These are phyloP conservation scores for Aspergillus thermomutatus DNA, from an alignment of 2,329 filamentous ascomycete genomes.

Conservation along the genomic window DNA sequence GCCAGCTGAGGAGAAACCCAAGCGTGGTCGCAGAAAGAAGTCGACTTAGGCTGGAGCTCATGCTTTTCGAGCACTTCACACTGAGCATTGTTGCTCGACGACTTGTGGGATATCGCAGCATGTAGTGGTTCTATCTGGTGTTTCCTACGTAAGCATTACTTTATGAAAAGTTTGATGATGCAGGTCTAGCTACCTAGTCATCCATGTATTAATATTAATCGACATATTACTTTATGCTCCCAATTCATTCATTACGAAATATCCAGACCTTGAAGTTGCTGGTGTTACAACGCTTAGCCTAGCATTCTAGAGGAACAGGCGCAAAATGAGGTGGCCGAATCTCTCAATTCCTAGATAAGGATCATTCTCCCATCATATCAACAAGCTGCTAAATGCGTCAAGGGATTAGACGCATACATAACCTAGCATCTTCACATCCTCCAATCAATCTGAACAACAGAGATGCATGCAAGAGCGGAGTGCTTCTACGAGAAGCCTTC, in stretches of 20 bases:
- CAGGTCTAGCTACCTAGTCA: background rate
- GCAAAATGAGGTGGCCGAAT: slow-evolving; percentile 42
- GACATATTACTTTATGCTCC: no score
- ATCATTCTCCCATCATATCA: slow-evolving; percentile 27
- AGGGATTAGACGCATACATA: slow-evolving; percentile 11
- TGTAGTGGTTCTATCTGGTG: background rate
- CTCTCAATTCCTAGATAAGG: slow-evolving; percentile 39
- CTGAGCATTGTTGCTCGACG: background rate
- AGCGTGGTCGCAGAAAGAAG: slow-evolving; percentile 24
- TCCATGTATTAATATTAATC: background rate
- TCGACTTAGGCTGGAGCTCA: background rate
- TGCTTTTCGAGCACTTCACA: background rate
- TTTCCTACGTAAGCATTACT: background rate
- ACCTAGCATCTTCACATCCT: background rate
- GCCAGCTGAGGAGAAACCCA: slow-evolving; percentile 19
- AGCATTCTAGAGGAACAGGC: background rate
- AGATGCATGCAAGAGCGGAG: slow-evolving; percentile 12
- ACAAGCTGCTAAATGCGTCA: slow-evolving; percentile 12
- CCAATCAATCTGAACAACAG: slow-evolving; percentile 4
- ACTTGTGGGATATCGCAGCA: background rate
- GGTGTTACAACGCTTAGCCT: background rate
- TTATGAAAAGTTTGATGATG: background rate
- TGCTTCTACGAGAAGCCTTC: slow-evolving; percentile 6
- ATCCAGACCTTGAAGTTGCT: no score
- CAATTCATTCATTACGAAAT: no score